These are phyloP conservation scores for Plasmodium falciparum DNA, from an alignment of 169 alveolate genomes.

Conservation along the genomic window DNA sequence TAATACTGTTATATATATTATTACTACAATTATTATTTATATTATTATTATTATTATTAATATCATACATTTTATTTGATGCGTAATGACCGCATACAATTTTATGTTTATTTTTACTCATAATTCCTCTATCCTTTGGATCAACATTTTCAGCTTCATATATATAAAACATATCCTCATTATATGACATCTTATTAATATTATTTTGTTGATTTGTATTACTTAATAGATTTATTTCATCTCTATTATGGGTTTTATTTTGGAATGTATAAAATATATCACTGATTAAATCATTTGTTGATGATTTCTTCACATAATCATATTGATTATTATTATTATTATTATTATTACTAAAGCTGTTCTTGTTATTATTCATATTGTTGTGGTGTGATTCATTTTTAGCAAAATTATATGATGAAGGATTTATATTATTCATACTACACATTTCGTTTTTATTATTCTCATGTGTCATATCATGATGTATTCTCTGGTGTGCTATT, in stretches of 20 bases:
- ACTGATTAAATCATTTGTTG: conserved; percentile 22
- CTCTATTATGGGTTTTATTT: background rate
- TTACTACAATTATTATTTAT: too few relatives aligned
- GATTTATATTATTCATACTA: too few relatives aligned
- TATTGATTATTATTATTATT: background rate
- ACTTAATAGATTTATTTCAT: background rate
- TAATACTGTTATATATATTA: background rate
- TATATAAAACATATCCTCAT: conserved; percentile 40
- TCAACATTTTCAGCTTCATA: conserved; percentile 75
- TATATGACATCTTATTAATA: background rate
- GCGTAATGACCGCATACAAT: conserved; percentile 69
- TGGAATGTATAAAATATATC: conserved; percentile 10
- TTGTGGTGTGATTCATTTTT: background rate
- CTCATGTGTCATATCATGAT: conserved; percentile 8
- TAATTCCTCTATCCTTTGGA: conserved; percentile 78
- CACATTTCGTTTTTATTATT: background rate
- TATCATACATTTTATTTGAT: conserved; percentile 41
- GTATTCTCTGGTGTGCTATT: conserved; percentile 54
- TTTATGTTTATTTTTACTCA: conserved; percentile 78
- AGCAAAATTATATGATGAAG: too few relatives aligned
- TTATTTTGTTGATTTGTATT: background rate
- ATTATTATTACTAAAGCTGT: background rate
- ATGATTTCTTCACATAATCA: conserved; percentile 6
- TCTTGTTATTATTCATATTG: background rate
- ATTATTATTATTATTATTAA: too few relatives aligned